phyloP scores from a whole-genome alignment of 2,329 filamentous ascomycete species.

The Fusarium poae region DNA sequence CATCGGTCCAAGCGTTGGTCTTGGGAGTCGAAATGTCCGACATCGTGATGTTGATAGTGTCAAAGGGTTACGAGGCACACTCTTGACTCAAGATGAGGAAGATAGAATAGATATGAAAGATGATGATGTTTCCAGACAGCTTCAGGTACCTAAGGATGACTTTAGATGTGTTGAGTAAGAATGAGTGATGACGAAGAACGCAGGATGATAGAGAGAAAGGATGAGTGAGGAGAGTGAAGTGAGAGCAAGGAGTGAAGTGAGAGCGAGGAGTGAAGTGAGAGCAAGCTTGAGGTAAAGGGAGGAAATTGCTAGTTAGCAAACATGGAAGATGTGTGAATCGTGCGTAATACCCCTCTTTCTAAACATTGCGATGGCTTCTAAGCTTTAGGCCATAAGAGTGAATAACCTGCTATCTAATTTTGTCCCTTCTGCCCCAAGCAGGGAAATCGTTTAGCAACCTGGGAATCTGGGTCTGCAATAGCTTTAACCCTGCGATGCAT shows the following conservation, averaged over 20 bases:
- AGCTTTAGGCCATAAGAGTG: too few relatives aligned
- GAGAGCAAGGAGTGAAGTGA: background rate
- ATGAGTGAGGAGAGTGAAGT: background rate
- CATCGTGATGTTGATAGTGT: slow-evolving; percentile 39
- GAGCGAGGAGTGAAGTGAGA: background rate
- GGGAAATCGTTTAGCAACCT: too few relatives aligned
- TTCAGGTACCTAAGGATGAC: too few relatives aligned
- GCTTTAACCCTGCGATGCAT: too few relatives aligned
- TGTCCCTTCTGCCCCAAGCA: too few relatives aligned
- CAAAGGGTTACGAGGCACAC: background rate
- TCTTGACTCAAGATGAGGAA: background rate
- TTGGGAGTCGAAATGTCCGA: slow-evolving; percentile 37
- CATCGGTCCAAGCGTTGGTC: slow-evolving; percentile 55
- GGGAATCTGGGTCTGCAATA: too few relatives aligned
- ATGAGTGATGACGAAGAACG: background rate
- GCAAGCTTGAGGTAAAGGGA: background rate
- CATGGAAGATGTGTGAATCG: background rate
- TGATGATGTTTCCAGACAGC: background rate
- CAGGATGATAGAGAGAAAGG: background rate
- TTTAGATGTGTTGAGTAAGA: background rate
- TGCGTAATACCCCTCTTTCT: background rate
- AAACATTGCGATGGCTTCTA: background rate
- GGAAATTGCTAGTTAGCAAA: background rate
- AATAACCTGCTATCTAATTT: too few relatives aligned
- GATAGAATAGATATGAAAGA: background rate